Evolutionary conservation across 495 filamentous ascomycete genomes (phyloP).

Genomic region (Daldinia childiae): DNA sequence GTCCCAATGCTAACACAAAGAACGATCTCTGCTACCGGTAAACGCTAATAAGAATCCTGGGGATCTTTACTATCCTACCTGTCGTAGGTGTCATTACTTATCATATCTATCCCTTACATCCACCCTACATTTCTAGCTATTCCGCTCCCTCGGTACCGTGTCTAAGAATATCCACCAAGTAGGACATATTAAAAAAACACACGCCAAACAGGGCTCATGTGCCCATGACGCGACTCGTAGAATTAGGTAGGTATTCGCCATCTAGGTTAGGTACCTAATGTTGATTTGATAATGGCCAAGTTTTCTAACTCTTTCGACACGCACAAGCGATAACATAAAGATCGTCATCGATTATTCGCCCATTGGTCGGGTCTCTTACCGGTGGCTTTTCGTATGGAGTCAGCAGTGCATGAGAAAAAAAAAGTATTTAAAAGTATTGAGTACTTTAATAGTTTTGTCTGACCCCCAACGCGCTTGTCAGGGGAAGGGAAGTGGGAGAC

Average conservation of each 20-base stretch:
- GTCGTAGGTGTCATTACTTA: slow-evolving; percentile 17
- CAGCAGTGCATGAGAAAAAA: background rate
- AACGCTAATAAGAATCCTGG: slow-evolving; percentile 8
- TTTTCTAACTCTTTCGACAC: background rate
- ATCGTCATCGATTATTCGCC: slow-evolving; percentile 23
- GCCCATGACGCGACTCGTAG: slow-evolving; percentile 21
- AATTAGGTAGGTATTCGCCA: background rate
- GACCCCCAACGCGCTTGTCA: background rate
- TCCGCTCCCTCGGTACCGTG: background rate
- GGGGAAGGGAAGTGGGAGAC: background rate
- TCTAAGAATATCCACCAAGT: background rate
- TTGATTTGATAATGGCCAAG: slow-evolving; percentile 17
- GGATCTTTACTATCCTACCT: slow-evolving; percentile 3
- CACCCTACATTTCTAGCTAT: background rate
- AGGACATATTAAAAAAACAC: slow-evolving; percentile 10
- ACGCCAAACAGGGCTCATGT: slow-evolving; percentile 8
- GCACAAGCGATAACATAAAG: background rate
- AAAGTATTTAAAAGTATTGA: slow-evolving; percentile 17
- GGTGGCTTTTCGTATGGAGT: slow-evolving; percentile 20
- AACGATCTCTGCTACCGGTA: slow-evolving; percentile 8
- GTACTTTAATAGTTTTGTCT: slow-evolving; percentile 12
- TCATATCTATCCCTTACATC: slow-evolving; percentile 5
- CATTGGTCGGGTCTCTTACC: slow-evolving; percentile 20
- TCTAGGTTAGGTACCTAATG: no score
- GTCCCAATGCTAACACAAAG: background rate